Evolutionary conservation across 148 eudicot genomes (phyloP).

Genomic region (Cornus florida): DNA sequence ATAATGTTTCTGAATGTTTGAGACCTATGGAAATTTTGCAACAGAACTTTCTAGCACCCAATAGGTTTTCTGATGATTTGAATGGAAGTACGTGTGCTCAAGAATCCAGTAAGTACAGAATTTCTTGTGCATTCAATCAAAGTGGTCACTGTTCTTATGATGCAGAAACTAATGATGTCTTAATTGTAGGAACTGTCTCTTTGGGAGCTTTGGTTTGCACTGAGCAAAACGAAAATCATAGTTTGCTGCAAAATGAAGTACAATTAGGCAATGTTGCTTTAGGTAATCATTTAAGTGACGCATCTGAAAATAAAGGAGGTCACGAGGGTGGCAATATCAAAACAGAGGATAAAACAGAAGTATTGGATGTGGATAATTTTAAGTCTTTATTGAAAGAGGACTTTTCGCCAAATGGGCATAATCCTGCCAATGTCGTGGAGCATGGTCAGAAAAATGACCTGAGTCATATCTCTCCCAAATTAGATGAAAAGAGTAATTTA

Average conservation of each 20-base stretch:
- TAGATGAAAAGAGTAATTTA: conserved; percentile 31
- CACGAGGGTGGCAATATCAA: conserved; percentile 21
- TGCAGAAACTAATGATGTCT: conserved; percentile 12
- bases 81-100: conserved; percentile 24
- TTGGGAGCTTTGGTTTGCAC: conserved; percentile 15
- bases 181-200: conserved; percentile 16
- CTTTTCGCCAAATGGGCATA: conserved; percentile 23
- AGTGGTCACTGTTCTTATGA: conserved; percentile 18
- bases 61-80: conserved; percentile 17
- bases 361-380: conserved; percentile 27
- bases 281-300: conserved; percentile 25
- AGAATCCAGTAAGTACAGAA: conserved; percentile 19
- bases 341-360: conserved; percentile 10
- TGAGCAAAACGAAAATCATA: conserved; percentile 21
- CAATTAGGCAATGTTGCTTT: conserved; percentile 26
- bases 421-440: conserved; percentile 18
- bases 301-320: conserved; percentile 17
- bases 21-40: conserved; percentile 12
- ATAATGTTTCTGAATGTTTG: conserved; percentile 4
- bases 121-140: conserved; percentile 11
- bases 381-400: conserved; percentile 21
- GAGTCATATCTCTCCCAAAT: conserved; percentile 15
- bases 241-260: conserved; percentile 29
- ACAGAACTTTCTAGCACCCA: conserved; percentile 14
- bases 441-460: conserved; percentile 20